Conservation (phyloP, 2,329 filamentous ascomycete species). For the Fusarium sp. region DNA sequence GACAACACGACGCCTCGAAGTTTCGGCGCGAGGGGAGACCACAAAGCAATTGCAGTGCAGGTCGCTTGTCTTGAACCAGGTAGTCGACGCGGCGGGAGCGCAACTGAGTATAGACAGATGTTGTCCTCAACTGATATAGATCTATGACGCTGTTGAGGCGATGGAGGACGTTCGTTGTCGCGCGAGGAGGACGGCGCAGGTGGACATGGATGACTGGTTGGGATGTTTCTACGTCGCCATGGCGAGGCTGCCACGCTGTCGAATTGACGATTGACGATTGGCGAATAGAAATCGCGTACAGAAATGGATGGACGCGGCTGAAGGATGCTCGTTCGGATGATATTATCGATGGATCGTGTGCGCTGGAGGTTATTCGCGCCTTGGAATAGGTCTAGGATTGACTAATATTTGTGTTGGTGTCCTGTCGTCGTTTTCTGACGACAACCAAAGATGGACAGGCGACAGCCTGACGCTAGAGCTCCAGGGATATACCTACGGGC, state of each 20-base stretch:
- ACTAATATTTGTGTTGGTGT: conserved; percentile 32
- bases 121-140: conserved; percentile 6
- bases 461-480: conserved; percentile 38
- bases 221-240: conserved; percentile 42
- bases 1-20: conserved; percentile 27
- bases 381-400: conserved; percentile 30
- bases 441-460: conserved; percentile 37
- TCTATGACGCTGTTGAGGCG: conserved; percentile 3
- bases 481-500: conserved; percentile 28
- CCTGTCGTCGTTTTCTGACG: conserved; percentile 38
- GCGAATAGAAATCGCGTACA: conserved; percentile 21
- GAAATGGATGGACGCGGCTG: conserved; percentile 4
- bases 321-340: background rate
- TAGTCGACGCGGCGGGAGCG: conserved; percentile 37
- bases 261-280: conserved; percentile 39
- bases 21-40: conserved; percentile 31
- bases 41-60: conserved; percentile 34
- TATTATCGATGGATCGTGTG: conserved; percentile 20
- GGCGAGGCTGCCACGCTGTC: conserved; percentile 44
- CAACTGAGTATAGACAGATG: background rate
- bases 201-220: conserved; percentile 44
- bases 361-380: conserved; percentile 20
- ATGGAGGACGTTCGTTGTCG: conserved; percentile 39
- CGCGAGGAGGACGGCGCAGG: conserved; percentile 42
- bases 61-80: conserved; percentile 30